Conservation (phyloP, 345 rosid genomes). For the Eutrema japonicum region DNA sequence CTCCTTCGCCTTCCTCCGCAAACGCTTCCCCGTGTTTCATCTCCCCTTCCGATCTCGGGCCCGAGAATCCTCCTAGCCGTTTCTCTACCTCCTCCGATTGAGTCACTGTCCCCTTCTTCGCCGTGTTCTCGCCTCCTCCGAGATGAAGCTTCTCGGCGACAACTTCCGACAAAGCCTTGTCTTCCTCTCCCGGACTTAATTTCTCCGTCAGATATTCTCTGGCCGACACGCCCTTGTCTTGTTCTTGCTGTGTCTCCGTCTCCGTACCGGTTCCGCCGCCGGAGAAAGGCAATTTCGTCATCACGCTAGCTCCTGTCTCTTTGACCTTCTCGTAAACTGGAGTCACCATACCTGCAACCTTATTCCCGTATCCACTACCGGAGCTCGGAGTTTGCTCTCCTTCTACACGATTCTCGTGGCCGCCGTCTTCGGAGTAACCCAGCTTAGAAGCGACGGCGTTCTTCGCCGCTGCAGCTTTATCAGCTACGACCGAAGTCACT, state of each 20-base stretch:
- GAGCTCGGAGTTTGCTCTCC: conserved; percentile 15
- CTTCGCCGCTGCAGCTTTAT: conserved; percentile 53
- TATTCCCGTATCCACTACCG: conserved; percentile 53
- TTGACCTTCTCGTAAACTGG: conserved; percentile 61
- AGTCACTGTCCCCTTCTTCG: conserved; percentile 48
- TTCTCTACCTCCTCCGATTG: conserved; percentile 65
- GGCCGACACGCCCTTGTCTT: conserved; percentile 59
- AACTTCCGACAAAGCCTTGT: conserved; percentile 64
- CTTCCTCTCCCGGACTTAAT: conserved; percentile 78
- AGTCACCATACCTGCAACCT: conserved; percentile 43
- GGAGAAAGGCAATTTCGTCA: conserved; percentile 43
- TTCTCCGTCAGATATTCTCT: conserved; percentile 62
- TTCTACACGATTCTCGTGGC: background rate
- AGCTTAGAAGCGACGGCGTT: conserved; percentile 63
- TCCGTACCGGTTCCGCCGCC: conserved; percentile 12
- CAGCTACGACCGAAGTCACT: conserved; percentile 54
- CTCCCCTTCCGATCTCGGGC: conserved; percentile 33
- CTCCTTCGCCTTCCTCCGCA: conserved; percentile 41
- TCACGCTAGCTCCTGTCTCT: conserved; percentile 48
- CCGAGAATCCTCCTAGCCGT: conserved; percentile 47
- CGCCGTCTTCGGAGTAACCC: conserved; percentile 52
- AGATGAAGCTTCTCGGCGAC: conserved; percentile 54
- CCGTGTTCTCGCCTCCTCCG: conserved; percentile 33
- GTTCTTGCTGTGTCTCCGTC: conserved; percentile 19
- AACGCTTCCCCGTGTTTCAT: conserved; percentile 31